Evolutionary conservation across 306 rosid genomes (phyloP).

Genomic region (Alnus glutinosa): DNA sequence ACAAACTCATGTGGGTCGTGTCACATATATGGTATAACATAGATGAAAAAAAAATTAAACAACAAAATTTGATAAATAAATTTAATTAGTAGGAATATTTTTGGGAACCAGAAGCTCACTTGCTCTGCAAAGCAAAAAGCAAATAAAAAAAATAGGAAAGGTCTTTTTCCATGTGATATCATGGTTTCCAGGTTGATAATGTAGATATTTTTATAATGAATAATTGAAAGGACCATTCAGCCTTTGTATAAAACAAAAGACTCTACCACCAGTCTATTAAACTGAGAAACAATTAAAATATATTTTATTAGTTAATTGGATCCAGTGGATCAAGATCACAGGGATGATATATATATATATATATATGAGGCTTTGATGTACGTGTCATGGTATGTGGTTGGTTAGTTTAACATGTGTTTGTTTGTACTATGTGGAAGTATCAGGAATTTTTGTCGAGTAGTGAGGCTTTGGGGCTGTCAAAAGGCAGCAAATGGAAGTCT

Average conservation of each 20-base stretch:
- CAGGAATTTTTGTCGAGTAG: constrained; percentile 1
- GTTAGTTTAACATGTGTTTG: constrained; percentile 22
- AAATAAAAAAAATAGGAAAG: constrained; percentile 9
- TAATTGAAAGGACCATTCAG: constrained; percentile 19
- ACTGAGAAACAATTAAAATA: background rate
- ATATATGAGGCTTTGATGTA: background rate
- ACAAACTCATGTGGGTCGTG: too few species aligned
- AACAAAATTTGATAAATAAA: too few species aligned
- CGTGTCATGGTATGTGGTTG: background rate
- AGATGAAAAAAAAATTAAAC: too few species aligned
- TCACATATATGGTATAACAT: too few species aligned
- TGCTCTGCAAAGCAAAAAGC: constrained; percentile 2
- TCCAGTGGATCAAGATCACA: constrained; percentile 36
- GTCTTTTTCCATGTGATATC: constrained; percentile 39
- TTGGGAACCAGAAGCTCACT: constrained; percentile 49
- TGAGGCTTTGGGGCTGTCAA: constrained; percentile 13
- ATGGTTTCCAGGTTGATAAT: constrained; percentile 39
- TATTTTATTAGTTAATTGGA: constrained; percentile 30
- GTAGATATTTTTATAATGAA: constrained; percentile 20
- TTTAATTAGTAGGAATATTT: too few species aligned
- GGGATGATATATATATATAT: background rate
- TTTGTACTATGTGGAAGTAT: constrained; percentile 7
- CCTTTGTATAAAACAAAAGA: background rate
- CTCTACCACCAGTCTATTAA: too few species aligned
- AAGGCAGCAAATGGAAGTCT: background rate